Evolutionary conservation across 768 basidiomycete species (phyloP).

Genomic region (Leccinellum luteum): DNA sequence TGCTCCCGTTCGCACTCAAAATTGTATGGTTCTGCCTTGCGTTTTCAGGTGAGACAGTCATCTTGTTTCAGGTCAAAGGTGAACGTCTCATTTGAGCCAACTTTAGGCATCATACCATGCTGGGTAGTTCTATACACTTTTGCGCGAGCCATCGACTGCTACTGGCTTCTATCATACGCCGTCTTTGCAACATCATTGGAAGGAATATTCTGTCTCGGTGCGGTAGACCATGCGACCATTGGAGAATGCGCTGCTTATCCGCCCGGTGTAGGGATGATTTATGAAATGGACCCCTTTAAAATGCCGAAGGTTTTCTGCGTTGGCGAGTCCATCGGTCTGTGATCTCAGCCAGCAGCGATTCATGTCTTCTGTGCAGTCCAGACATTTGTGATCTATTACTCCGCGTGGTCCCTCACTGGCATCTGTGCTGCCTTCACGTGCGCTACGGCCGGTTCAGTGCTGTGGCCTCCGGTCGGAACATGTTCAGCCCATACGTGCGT

Average conservation of each 20-base stretch:
- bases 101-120: conserved; percentile 48
- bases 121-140: conserved; percentile 49
- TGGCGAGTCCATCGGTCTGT: conserved; percentile 33
- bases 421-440: conserved; percentile 43
- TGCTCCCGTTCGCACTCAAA: conserved; percentile 58
- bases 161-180: conserved; percentile 52
- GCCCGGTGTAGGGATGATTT: conserved; percentile 50
- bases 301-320: conserved; percentile 63
- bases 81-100: background rate
- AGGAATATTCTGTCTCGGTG: conserved; percentile 59
- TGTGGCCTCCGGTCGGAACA: conserved; percentile 32
- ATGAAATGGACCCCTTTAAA: conserved; percentile 55
- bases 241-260: background rate
- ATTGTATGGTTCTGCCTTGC: conserved; percentile 59
- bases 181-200: conserved; percentile 51
- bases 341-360: conserved; percentile 3
- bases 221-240: conserved; percentile 5
- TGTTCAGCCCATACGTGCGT: conserved; percentile 23
- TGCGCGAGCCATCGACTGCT: conserved; percentile 39
- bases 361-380: conserved; percentile 17
- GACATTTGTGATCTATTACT: conserved; percentile 37
- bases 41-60: conserved; percentile 40
- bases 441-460: conserved; percentile 47
- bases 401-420: conserved; percentile 45
- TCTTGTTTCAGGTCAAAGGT: background rate